Evolutionary conservation across 169 alveolate genomes (phyloP).

Genomic region (Plasmodium berghei): DNA sequence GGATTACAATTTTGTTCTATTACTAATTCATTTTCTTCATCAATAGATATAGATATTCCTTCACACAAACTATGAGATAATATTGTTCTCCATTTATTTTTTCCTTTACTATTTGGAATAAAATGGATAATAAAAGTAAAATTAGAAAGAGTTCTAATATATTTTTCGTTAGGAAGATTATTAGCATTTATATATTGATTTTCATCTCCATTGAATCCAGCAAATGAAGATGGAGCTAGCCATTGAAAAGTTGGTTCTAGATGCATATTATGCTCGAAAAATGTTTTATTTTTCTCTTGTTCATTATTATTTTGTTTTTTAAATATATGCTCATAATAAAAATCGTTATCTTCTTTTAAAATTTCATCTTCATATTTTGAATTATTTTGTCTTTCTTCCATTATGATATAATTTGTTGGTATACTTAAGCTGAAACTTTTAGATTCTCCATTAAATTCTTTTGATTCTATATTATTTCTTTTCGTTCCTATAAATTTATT

Average conservation of each 20-base stretch:
- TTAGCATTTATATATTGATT: constrained; percentile 78
- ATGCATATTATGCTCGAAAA: too few species aligned
- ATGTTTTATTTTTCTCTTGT: neutral
- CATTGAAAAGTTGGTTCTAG: constrained; percentile 72
- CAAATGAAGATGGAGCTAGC: constrained; percentile 46
- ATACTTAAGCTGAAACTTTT: constrained; percentile 60
- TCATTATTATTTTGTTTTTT: neutral
- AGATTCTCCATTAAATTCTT: constrained; percentile 44
- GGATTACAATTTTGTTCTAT: constrained; percentile 89
- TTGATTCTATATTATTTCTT: constrained; percentile 64
- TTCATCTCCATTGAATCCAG: constrained; percentile 83
- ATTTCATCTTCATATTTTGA: constrained; percentile 33
- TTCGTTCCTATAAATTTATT: constrained; percentile 51
- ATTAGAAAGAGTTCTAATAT: constrained; percentile 79
- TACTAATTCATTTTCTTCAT: constrained; percentile 85
- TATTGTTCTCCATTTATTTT: constrained; percentile 76
- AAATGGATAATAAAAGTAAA: constrained; percentile 80
- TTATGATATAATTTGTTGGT: constrained; percentile 42
- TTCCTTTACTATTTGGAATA: constrained; percentile 77
- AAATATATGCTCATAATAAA: constrained; percentile 6
- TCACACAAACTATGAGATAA: constrained; percentile 85
- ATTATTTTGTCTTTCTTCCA: constrained; percentile 56
- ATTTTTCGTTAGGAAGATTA: constrained; percentile 83
- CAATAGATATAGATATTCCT: constrained; percentile 85
- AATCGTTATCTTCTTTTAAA: constrained; percentile 11